Conservation (phyloP, 345 rosid genomes). For the Populus deltoides region DNA sequence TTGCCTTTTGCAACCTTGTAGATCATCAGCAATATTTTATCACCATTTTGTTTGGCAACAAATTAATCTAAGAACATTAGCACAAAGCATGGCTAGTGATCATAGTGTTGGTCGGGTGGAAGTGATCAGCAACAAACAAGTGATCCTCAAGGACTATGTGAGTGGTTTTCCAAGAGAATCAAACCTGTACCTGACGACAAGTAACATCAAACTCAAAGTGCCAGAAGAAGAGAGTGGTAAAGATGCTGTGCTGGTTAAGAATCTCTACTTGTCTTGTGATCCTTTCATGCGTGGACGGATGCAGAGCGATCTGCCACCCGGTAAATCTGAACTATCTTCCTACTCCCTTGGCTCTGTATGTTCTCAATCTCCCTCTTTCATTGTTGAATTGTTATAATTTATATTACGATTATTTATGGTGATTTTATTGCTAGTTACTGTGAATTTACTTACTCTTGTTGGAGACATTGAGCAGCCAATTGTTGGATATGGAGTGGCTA, state of each 20-base stretch:
- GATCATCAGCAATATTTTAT: no score
- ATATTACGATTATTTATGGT: no score
- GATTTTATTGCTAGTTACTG: background rate
- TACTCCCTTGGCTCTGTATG: conserved; percentile 33
- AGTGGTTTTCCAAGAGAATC: conserved; percentile 46
- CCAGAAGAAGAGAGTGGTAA: conserved; percentile 4
- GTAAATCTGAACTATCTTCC: background rate
- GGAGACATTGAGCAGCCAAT: conserved; percentile 16
- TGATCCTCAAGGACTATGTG: conserved; percentile 39
- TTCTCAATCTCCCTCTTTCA: background rate
- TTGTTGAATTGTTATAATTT: no score
- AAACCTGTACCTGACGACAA: conserved; percentile 37
- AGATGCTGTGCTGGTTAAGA: conserved; percentile 45
- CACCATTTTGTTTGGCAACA: no score
- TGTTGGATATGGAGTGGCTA: conserved; percentile 23
- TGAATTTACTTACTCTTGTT: no score
- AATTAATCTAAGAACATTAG: no score
- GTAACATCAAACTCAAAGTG: conserved; percentile 24
- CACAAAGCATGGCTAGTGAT: conserved; percentile 13
- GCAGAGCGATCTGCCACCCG: background rate
- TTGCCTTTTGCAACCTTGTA: no score
- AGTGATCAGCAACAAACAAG: conserved; percentile 44
- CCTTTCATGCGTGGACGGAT: conserved; percentile 35
- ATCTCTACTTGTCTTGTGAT: conserved; percentile 65
- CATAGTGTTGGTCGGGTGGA: background rate